Evolutionary conservation across 1,284 basidiomycete species (phyloP), one percentile per base, ranked within the genome.

Genomic region (Coniophora puteana): DNA sequence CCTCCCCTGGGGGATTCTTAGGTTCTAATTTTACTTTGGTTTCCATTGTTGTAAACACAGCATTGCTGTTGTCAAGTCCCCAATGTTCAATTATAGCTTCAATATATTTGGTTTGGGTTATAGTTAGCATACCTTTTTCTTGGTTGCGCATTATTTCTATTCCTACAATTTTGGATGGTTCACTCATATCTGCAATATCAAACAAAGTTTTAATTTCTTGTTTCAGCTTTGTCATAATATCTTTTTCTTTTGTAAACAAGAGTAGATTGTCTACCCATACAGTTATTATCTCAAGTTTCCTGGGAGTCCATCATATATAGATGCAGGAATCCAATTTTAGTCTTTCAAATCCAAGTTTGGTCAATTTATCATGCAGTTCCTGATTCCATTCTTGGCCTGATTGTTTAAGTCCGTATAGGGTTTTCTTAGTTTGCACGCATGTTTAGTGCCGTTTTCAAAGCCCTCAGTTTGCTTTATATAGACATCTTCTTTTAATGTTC

Each of bases 381-480:
- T 43, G 11, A 17, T 64, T 56, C 53, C 58, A 63, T 29, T 52
- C 37, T 0, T 13, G 39, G 0, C 54, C 50, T 0, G 58, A 51
- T 23, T 63, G 63, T 21, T 58, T 58, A 0, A 65, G 40, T 7
- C 62, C 48, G 18, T 62, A 57, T 1, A 62, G 3, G n/a, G 41
- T 47, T 22, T 53, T 51, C 1, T 48, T 4, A 62, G 23, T 4
- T 4, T 14, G 8, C 54, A 57, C 17, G 58, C 27, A 0, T 26
- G 11, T 0, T 29, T 33, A 1, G 46, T 51, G 0, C 50, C 47
- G 18, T 66, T 52, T 2, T 57, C 35, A 32, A 48, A 69, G 0
- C 58, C 61, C 0, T 55, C 39, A 0, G 59, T 65, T 28, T 67
- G 63, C 0, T 37, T 14, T 66, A 71, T 69, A 33, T 65, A 69